Conservation (phyloP, 179 eudicot genomes). For the Actinidia arguta region DNA sequence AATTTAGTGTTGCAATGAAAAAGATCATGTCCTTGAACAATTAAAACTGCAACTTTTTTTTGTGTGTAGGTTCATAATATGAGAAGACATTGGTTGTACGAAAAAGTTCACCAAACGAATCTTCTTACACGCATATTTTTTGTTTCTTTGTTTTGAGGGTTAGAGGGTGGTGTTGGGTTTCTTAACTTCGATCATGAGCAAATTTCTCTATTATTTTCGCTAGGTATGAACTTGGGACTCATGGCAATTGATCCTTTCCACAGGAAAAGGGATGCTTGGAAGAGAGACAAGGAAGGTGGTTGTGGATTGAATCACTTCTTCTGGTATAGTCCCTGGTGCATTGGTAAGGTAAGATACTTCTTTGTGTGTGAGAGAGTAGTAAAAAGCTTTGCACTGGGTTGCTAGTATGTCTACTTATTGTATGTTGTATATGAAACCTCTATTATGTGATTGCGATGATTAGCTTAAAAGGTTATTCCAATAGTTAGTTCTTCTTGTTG, state of each 20-base stretch:
- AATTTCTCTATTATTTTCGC: neutral
- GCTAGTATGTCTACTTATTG: neutral
- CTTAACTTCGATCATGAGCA: neutral
- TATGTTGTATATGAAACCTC: neutral
- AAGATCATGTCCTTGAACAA: no score
- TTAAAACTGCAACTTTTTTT: no score
- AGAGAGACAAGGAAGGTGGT: neutral
- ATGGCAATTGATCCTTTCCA: neutral
- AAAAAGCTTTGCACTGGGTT: neutral
- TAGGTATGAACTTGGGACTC: neutral
- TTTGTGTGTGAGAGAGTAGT: neutral
- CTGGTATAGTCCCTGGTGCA: neutral
- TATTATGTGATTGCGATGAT: neutral
- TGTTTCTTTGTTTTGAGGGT: no score
- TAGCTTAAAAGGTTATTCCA: neutral
- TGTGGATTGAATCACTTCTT: conserved; percentile 1
- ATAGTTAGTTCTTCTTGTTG: neutral
- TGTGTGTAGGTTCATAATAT: no score
- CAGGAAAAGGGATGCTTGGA: conserved; percentile 11
- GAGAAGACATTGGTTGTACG: no score
- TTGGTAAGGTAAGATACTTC: neutral
- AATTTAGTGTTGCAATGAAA: no score
- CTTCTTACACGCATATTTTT: no score
- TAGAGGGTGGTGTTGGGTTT: no score
- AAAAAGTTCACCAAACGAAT: no score